A percentile compares a stretch with the other conserved stretches of the same genome.
Evolutionary conservation across 1,139 yeast genomes (phyloP).

Genomic region (Kurtzmaniella quercitrusa): DNA sequence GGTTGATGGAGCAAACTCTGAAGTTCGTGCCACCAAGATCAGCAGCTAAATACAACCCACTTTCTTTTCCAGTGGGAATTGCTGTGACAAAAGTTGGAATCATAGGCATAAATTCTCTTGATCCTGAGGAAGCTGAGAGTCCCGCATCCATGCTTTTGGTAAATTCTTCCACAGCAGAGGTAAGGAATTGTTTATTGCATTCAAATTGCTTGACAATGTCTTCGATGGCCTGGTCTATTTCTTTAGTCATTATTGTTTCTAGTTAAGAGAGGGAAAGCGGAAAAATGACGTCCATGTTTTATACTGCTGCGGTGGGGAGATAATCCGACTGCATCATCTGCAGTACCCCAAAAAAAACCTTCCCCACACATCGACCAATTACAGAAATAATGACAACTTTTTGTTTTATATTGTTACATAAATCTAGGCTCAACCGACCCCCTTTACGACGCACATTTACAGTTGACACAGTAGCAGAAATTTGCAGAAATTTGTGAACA

Average conservation of each 20-base stretch:
- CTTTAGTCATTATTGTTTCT: conserved; percentile 21
- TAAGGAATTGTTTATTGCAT: conserved; percentile 48
- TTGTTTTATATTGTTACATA: no score
- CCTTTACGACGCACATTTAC: no score
- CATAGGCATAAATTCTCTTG: conserved; percentile 67
- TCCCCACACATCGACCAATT: neutral
- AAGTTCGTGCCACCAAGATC: conserved; percentile 89
- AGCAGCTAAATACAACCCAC: conserved; percentile 74
- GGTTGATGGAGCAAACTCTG: conserved; percentile 78
- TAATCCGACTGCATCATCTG: neutral
- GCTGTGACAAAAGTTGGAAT: conserved; percentile 81
- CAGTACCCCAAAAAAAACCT: neutral
- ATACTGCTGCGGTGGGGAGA: neutral
- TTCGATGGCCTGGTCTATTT: conserved; percentile 34
- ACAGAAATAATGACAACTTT: neutral
- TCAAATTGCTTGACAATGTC: conserved; percentile 52
- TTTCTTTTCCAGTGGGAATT: conserved; percentile 78
- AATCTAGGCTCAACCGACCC: no score
- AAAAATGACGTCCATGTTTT: neutral
- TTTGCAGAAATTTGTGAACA: no score
- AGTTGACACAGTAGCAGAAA: no score
- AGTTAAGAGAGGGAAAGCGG: neutral
- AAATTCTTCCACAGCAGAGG: conserved; percentile 61
- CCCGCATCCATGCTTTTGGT: conserved; percentile 61
- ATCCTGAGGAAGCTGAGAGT: conserved; percentile 33